Conservation (phyloP, 257 asterid species). For the Nicotiana benthamiana region DNA sequence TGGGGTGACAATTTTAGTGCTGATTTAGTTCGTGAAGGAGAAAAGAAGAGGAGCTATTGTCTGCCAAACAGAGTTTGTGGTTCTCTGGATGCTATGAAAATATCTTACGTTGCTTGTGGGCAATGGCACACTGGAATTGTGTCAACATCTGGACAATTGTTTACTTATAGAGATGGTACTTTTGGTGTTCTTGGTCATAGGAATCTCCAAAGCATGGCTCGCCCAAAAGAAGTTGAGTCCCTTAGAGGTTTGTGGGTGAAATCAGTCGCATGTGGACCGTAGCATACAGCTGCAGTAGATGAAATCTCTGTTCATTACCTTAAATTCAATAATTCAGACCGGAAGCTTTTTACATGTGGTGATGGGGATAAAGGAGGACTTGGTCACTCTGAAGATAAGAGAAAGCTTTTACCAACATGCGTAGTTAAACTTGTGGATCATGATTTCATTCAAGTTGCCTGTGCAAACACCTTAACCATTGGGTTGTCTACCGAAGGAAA, state of each 20-base stretch:
- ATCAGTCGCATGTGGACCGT: conserved; percentile 38
- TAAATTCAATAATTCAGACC: conserved; percentile 9
- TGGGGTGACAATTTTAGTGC: conserved; percentile 31
- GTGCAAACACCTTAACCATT: conserved; percentile 28
- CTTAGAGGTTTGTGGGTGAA: conserved; percentile 29
- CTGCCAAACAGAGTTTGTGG: conserved; percentile 29
- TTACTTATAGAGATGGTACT: conserved; percentile 41
- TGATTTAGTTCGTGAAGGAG: conserved; percentile 10
- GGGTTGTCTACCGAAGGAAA: conserved; percentile 27
- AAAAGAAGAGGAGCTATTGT: conserved; percentile 21
- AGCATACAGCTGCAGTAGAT: conserved; percentile 44
- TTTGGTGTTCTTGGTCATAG: conserved; percentile 50
- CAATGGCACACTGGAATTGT: conserved; percentile 40
- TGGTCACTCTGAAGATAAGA: conserved; percentile 31
- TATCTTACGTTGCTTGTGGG: conserved; percentile 36
- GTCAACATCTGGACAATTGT: conserved; percentile 27
- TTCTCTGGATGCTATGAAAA: conserved; percentile 16
- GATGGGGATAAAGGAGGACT: conserved; percentile 40
- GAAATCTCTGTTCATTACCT: conserved; percentile 15
- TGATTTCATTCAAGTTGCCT: conserved; percentile 32
- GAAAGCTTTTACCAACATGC: conserved; percentile 30
- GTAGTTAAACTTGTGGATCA: conserved; percentile 30
- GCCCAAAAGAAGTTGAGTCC: conserved; percentile 38
- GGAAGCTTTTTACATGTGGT: conserved; percentile 44
- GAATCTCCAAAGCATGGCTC: conserved; percentile 17